Evolutionary conservation across 2,329 filamentous ascomycete species (phyloP).

Genomic region (Claviceps quebecensis): DNA sequence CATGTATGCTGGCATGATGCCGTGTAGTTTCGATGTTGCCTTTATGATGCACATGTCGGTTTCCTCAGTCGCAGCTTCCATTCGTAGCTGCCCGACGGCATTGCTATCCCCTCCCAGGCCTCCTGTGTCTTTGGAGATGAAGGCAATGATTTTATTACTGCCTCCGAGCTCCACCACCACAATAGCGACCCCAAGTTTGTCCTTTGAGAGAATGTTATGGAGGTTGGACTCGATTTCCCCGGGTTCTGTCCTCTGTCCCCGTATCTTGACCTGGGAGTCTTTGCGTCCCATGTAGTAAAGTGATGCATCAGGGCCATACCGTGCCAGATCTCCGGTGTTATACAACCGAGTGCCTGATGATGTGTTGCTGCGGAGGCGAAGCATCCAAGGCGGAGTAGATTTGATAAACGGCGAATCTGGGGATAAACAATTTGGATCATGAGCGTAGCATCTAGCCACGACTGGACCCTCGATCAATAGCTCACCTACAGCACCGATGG

Average conservation of each 20-base stretch:
- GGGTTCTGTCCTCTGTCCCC: conserved; percentile 38
- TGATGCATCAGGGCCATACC: conserved; percentile 17
- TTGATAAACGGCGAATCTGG: background rate
- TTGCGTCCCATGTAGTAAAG: conserved; percentile 13
- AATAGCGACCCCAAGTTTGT: background rate
- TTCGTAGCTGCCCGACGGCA: background rate
- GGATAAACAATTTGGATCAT: conserved; percentile 23
- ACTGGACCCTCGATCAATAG: conserved; percentile 26
- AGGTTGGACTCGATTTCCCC: conserved; percentile 6
- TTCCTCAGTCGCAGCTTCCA: background rate
- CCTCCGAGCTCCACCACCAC: background rate
- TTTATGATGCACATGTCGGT: background rate
- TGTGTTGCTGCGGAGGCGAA: conserved; percentile 14
- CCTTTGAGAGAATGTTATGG: background rate
- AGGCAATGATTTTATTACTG: background rate
- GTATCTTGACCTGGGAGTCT: conserved; percentile 31
- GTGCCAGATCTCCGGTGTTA: conserved; percentile 11
- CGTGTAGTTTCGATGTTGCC: background rate
- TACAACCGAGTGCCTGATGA: conserved; percentile 6
- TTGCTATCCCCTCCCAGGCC: background rate
- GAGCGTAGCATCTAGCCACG: conserved; percentile 40
- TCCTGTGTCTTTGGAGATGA: background rate
- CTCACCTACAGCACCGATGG: background rate
- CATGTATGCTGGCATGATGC: background rate
- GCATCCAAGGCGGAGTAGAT: background rate